phyloP scores from a whole-genome alignment of 1,284 basidiomycete species.

The Malassezia globosa region DNA sequence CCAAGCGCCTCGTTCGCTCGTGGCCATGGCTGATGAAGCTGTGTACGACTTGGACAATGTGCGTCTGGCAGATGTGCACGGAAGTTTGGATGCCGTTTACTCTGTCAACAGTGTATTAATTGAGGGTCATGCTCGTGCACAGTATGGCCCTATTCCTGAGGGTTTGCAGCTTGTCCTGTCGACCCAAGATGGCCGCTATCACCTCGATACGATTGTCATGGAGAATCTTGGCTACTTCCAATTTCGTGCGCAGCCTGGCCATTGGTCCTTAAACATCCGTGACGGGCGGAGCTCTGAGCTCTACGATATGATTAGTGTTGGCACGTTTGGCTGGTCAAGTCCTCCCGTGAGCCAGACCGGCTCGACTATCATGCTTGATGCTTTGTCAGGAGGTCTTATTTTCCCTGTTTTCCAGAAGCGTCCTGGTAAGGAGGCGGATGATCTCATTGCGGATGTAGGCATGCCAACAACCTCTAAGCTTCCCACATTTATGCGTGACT shows the following conservation, averaged over 20 bases:
- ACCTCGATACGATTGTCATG: conserved; percentile 57
- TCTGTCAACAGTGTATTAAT: conserved; percentile 80
- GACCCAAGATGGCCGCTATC: conserved; percentile 23
- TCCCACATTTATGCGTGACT: neutral
- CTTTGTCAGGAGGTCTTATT: conserved; percentile 74
- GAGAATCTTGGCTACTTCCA: conserved; percentile 93
- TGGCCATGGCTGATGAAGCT: conserved; percentile 76
- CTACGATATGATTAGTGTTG: conserved; percentile 66
- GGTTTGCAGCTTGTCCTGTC: conserved; percentile 49
- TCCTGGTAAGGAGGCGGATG: conserved; percentile 65
- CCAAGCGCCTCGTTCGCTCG: conserved; percentile 80
- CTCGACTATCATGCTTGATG: conserved; percentile 53
- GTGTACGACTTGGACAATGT: conserved; percentile 93
- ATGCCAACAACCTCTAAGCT: conserved; percentile 22
- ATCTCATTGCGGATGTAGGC: conserved; percentile 59
- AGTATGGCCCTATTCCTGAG: conserved; percentile 57
- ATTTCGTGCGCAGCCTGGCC: conserved; percentile 81
- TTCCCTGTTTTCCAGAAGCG: conserved; percentile 66
- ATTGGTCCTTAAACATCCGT: conserved; percentile 70
- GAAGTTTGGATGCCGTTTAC: conserved; percentile 66
- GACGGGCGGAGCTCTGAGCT: conserved; percentile 69
- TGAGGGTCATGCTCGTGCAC: conserved; percentile 82
- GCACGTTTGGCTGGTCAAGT: conserved; percentile 65
- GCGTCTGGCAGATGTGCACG: conserved; percentile 61
- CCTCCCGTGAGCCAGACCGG: conserved; percentile 54